These are phyloP conservation scores for Lepidium aucheri DNA, from an alignment of 345 rosid genomes.

Conservation along the genomic window DNA sequence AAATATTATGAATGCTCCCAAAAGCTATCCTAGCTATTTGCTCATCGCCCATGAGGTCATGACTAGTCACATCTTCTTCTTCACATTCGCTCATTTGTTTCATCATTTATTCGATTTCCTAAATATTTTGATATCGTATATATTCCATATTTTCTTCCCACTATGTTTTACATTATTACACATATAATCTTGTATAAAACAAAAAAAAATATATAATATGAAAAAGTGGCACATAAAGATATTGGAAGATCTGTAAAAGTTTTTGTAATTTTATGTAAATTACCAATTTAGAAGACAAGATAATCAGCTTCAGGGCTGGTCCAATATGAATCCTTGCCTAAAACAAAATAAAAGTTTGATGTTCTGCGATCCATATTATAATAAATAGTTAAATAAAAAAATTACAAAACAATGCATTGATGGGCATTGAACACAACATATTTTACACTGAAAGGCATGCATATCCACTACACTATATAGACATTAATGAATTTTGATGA, in stretches of 20 bases:
- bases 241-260: not conserved
- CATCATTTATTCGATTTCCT: conserved; percentile 5
- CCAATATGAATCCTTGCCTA: too few relatives aligned
- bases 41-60: conserved; percentile 17
- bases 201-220: not conserved
- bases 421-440: too few relatives aligned
- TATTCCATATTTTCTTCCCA: not conserved
- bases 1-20: conserved; percentile 26
- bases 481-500: too few relatives aligned
- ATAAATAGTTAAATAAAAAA: too few relatives aligned
- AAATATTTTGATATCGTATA: too few relatives aligned
- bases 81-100: not conserved
- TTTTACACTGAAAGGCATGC: too few relatives aligned
- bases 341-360: too few relatives aligned
- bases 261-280: not conserved
- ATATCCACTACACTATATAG: too few relatives aligned
- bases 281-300: not conserved
- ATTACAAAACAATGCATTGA: too few relatives aligned
- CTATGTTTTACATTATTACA: not conserved
- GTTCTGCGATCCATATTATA: too few relatives aligned
- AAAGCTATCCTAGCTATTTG: conserved; percentile 13
- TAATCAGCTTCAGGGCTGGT: not conserved
- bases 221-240: not conserved
- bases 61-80: conserved; percentile 20
- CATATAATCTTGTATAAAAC: not conserved